A percentile compares a stretch with the other conserved stretches of the same genome.
Conservation (phyloP, 495 filamentous ascomycete genomes). For the Lasiosphaeria hispida region DNA sequence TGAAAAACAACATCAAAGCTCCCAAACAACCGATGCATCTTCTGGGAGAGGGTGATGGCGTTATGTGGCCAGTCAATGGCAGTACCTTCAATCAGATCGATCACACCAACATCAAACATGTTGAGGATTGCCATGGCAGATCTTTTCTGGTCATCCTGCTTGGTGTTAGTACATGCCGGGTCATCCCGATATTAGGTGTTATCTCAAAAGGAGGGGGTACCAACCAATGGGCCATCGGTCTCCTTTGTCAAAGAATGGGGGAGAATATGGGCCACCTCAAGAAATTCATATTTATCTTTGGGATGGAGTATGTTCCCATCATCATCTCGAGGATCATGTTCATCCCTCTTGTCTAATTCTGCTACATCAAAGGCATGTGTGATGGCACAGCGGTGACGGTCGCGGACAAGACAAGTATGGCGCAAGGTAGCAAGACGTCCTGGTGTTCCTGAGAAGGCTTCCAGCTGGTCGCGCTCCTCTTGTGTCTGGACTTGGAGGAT, state of each 20-base stretch:
- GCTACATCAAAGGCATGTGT: too few relatives aligned
- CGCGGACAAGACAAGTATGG: too few relatives aligned
- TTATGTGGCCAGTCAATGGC: conserved; percentile 23
- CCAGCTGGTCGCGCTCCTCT: too few relatives aligned
- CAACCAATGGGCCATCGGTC: conserved; percentile 13
- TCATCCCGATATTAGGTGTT: background rate
- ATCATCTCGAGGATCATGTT: too few relatives aligned
- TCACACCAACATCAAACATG: conserved; percentile 22
- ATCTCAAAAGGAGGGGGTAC: background rate
- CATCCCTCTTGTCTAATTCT: too few relatives aligned
- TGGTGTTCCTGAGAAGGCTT: too few relatives aligned
- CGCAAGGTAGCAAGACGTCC: too few relatives aligned
- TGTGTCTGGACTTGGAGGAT: too few relatives aligned
- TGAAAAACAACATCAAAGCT: conserved; percentile 20
- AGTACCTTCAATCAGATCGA: conserved; percentile 15
- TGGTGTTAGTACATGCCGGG: background rate
- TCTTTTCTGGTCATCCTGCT: conserved; percentile 13
- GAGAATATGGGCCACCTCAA: conserved; percentile 21
- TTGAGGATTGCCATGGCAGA: conserved; percentile 19
- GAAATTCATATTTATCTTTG: background rate
- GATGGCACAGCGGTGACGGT: too few relatives aligned
- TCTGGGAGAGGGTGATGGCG: conserved; percentile 12
- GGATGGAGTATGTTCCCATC: too few relatives aligned
- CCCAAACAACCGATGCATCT: conserved; percentile 14
- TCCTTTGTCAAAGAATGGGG: conserved; percentile 13